A percentile compares a stretch with the other conserved stretches of the same genome.
Conservation (phyloP, 2,329 filamentous ascomycete genomes). For the Calonectria honghensis region DNA sequence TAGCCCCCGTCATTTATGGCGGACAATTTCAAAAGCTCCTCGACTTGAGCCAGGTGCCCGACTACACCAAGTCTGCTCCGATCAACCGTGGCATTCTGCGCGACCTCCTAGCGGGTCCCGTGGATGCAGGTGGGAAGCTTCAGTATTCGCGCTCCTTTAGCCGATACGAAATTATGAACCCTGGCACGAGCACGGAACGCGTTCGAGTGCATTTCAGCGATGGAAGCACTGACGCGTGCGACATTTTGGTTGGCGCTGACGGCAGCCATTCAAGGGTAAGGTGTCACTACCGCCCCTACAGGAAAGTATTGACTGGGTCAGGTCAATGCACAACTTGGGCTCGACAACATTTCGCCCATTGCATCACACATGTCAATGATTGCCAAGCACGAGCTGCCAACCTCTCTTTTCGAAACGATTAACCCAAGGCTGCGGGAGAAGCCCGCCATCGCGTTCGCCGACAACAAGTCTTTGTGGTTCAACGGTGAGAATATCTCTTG, state of each 20-base stretch:
- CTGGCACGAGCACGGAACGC: background rate
- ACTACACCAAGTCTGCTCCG: conserved; percentile 17
- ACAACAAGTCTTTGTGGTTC: background rate
- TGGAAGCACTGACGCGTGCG: conserved; percentile 3
- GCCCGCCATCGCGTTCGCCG: background rate
- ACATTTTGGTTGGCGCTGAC: conserved; percentile 1
- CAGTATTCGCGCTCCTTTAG: background rate
- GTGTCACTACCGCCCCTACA: too few species aligned
- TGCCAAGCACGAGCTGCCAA: background rate
- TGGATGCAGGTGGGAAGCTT: conserved; percentile 1
- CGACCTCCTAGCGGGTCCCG: background rate
- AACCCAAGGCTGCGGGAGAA: background rate
- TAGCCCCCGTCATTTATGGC: background rate
- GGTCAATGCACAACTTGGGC: conserved; percentile 6
- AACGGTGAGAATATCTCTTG: background rate
- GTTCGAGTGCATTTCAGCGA: conserved; percentile 4
- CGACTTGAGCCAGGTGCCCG: background rate
- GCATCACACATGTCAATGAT: conserved; percentile 1
- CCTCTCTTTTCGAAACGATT: background rate
- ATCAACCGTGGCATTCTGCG: background rate
- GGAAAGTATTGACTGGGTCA: background rate
- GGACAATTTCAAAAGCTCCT: background rate
- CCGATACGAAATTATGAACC: background rate
- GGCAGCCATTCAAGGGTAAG: conserved; percentile 4
- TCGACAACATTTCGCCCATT: background rate